These are phyloP conservation scores for Coniochaeta sp. DNA, from an alignment of 2,329 filamentous ascomycete genomes.

Conservation along the genomic window DNA sequence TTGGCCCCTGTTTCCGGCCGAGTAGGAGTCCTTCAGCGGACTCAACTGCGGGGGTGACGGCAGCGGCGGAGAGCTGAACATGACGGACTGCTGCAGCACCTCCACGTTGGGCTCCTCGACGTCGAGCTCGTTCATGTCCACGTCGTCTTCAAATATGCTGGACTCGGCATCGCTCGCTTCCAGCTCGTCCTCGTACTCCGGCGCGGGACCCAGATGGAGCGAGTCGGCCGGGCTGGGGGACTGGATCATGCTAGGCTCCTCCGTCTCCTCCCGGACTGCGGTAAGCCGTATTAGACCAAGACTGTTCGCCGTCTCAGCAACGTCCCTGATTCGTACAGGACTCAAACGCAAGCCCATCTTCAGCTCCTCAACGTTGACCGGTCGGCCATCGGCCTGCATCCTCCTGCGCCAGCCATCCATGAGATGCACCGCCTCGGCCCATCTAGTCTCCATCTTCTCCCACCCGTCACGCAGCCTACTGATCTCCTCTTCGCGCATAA, in stretches of 20 bases:
- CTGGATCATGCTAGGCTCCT: conserved; percentile 18
- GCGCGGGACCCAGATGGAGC: conserved; percentile 32
- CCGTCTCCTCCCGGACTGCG: conserved; percentile 39
- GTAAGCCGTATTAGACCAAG: conserved; percentile 31
- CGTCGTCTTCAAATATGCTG: conserved; percentile 38
- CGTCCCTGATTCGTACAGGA: conserved; percentile 48
- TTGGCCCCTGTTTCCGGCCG: conserved; percentile 39
- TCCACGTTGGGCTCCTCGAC: conserved; percentile 36
- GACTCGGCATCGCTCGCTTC: conserved; percentile 29
- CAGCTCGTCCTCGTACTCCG: conserved; percentile 16
- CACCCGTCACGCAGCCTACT: conserved; percentile 73
- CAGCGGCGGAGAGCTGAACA: conserved; percentile 28
- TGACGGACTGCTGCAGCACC: conserved; percentile 35
- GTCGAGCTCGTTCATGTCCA: conserved; percentile 32
- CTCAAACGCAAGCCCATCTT: conserved; percentile 61
- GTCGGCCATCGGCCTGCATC: conserved; percentile 63
- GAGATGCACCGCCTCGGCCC: conserved; percentile 82
- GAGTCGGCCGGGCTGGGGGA: conserved; percentile 28
- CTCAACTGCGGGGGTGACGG: conserved; percentile 40
- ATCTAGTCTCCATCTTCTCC: conserved; percentile 87
- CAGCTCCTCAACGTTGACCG: conserved; percentile 61
- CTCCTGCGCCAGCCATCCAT: conserved; percentile 89
- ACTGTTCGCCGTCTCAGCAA: conserved; percentile 36
- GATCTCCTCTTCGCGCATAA: conserved; percentile 89
- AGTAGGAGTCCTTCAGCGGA: conserved; percentile 44